Evolutionary conservation across 1,284 basidiomycete genomes (phyloP), one percentile per base, ranked within the genome.

Genomic region (Boletus coffeatus): DNA sequence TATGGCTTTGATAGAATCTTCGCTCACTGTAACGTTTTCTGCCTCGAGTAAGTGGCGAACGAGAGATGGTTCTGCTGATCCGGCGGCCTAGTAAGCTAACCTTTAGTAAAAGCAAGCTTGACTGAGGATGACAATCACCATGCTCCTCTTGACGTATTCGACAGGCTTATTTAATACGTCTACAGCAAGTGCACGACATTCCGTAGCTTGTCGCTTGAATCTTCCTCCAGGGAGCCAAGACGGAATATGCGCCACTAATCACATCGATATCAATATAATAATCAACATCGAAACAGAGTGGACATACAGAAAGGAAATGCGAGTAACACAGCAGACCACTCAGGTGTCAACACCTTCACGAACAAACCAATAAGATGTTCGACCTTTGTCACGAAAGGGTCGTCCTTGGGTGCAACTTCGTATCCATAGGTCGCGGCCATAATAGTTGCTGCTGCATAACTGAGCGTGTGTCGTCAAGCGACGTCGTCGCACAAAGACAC

Each of bases 141-240:
- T 73, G 16, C 69, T 64, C 25, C 68, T 62, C 61, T 67, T 70
- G 11, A 76, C 75, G 36, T 69, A 73, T 34, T 74, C 67, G 25
- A 76, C 66, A 0, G 77, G 74, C 6, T 66, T 63, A 5, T 68
- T 68, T 21, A 70, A 64, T 57, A 77, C 69, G 7, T 74, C 68
- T 18, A 67, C 13, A 10, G 71, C 71, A 32, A 75, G 63, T 5
- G 63, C 48, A 60, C 69, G 69, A 46, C 71, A 68, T 39, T 71
- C 67, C 9, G 57, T 63, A 25, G 74, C 74, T 5, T 55, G 60
- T 57, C 64, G 68, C 37, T 75, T 72, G 59, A 72, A 74, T 9
- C 16, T 34, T 4, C 73, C 70, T 10, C 77, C 76, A 0, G 79
- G 77, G n/a, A 79, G 60, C 76, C 76, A 81, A 2, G 70, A 61